A percentile compares a stretch with the other conserved stretches of the same genome.
Conservation (phyloP, 768 basidiomycete genomes). For the Chlorophyllum brunneum region DNA sequence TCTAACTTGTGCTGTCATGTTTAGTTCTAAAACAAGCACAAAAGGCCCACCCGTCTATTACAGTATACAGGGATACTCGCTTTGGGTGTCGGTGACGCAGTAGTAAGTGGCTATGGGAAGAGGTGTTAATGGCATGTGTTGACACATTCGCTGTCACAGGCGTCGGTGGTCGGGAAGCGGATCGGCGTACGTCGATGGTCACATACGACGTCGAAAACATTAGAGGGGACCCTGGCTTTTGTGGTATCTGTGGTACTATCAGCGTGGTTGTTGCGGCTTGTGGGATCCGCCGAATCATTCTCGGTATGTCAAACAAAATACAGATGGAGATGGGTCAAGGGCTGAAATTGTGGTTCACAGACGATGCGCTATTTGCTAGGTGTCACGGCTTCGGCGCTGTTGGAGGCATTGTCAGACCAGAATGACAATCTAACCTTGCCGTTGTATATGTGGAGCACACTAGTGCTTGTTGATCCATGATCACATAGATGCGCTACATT, state of each 20-base stretch:
- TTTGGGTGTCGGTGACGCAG: slow-evolving; percentile 89
- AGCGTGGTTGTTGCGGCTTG: slow-evolving; percentile 67
- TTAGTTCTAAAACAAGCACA: not conserved
- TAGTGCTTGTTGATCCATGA: slow-evolving; percentile 49
- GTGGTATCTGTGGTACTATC: slow-evolving; percentile 61
- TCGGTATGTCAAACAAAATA: slow-evolving; percentile 53
- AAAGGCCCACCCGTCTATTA: slow-evolving; percentile 39
- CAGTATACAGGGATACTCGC: slow-evolving; percentile 85
- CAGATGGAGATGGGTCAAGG: not conserved
- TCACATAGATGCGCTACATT: slow-evolving; percentile 15
- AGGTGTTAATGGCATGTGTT: not conserved
- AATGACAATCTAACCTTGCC: slow-evolving; percentile 97
- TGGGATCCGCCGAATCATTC: slow-evolving; percentile 69
- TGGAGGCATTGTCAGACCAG: slow-evolving; percentile 92
- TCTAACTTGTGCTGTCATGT: slow-evolving; percentile 7
- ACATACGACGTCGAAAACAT: slow-evolving; percentile 76
- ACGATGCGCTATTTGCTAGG: slow-evolving; percentile 61
- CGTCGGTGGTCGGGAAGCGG: slow-evolving; percentile 88
- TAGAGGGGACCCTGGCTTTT: slow-evolving; percentile 90
- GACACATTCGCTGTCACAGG: slow-evolving; percentile 40
- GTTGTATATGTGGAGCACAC: slow-evolving; percentile 92
- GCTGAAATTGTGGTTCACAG: slow-evolving; percentile 33
- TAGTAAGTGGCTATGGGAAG: slow-evolving; percentile 47
- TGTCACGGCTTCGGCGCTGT: slow-evolving; percentile 58
- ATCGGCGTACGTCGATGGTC: slow-evolving; percentile 84